Evolutionary conservation across 2,329 filamentous ascomycete genomes (phyloP).

Genomic region (Coniochaeta sp.): DNA sequence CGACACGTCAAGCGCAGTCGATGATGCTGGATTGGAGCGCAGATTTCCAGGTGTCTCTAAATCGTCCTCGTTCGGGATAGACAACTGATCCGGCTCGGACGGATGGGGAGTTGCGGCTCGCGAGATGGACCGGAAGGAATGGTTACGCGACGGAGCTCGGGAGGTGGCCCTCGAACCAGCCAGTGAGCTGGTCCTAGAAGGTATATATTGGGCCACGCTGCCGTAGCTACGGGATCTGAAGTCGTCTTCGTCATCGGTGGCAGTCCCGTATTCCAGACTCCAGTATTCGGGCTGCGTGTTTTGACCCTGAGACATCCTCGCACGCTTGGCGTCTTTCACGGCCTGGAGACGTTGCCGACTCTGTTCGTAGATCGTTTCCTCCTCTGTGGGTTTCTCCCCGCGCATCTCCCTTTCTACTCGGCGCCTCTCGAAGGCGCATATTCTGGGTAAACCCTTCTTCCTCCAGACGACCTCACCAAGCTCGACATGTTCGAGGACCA

Average conservation of each 20-base stretch:
- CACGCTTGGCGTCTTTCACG: conserved; percentile 48
- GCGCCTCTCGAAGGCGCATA: conserved; percentile 74
- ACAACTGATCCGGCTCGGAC: conserved; percentile 23
- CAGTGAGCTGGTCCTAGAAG: conserved; percentile 30
- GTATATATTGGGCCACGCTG: conserved; percentile 22
- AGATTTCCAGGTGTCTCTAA: conserved; percentile 45
- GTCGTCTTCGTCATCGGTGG: conserved; percentile 39
- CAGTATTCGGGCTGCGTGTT: conserved; percentile 59
- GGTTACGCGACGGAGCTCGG: conserved; percentile 36
- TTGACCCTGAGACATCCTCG: conserved; percentile 40
- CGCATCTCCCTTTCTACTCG: conserved; percentile 67
- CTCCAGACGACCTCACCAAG: conserved; percentile 92
- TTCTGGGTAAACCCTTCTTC: conserved; percentile 75
- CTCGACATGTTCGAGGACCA: conserved; percentile 92
- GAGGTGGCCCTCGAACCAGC: conserved; percentile 33
- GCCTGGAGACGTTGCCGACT: conserved; percentile 51
- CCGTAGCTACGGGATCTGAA: conserved; percentile 35
- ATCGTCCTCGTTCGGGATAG: conserved; percentile 38
- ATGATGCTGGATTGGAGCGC: conserved; percentile 42
- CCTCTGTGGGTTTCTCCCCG: conserved; percentile 48
- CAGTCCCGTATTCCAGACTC: conserved; percentile 74
- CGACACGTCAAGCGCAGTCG: conserved; percentile 62
- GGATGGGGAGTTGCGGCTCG: conserved; percentile 22
- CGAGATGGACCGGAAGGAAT: conserved; percentile 36
- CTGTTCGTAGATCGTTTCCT: conserved; percentile 53